Conservation (phyloP, 2,329 filamentous ascomycete genomes). For the Xylaria sp. region DNA sequence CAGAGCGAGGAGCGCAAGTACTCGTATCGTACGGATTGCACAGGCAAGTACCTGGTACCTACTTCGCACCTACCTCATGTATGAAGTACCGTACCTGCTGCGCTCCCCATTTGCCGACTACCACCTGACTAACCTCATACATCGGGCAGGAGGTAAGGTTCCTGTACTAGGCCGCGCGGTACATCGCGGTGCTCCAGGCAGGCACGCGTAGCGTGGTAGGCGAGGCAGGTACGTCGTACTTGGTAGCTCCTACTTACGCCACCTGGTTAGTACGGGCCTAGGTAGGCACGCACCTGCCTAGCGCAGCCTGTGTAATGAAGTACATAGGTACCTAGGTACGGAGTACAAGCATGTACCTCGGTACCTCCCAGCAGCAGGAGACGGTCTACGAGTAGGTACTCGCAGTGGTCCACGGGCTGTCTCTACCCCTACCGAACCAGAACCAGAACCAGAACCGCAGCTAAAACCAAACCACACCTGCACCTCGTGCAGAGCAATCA, state of each 20-base stretch:
- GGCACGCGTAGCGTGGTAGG: too few relatives aligned
- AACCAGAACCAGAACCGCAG: too few relatives aligned
- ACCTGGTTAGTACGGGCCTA: too few relatives aligned
- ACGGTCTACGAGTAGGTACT: not conserved
- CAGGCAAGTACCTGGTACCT: not conserved
- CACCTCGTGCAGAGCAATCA: not conserved
- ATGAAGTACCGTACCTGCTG: slow-evolving; percentile 3
- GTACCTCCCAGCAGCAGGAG: not conserved
- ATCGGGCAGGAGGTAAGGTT: not conserved
- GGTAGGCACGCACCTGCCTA: not conserved
- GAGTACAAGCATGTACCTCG: too few relatives aligned
- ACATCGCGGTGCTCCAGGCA: too few relatives aligned
- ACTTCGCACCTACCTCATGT: not conserved
- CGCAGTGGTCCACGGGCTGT: not conserved
- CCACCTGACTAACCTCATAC: not conserved
- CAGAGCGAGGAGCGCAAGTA: not conserved
- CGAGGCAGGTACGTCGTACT: not conserved
- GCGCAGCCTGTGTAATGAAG: too few relatives aligned
- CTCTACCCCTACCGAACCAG: too few relatives aligned
- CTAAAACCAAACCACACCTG: not conserved
- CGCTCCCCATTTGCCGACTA: not conserved
- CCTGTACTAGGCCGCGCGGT: too few relatives aligned
- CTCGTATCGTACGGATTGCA: too few relatives aligned
- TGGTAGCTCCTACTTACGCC: not conserved
- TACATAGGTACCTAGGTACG: too few relatives aligned